phyloP scores from a whole-genome alignment of 2,329 filamentous ascomycete genomes.

The Trichoderma oligosporum region DNA sequence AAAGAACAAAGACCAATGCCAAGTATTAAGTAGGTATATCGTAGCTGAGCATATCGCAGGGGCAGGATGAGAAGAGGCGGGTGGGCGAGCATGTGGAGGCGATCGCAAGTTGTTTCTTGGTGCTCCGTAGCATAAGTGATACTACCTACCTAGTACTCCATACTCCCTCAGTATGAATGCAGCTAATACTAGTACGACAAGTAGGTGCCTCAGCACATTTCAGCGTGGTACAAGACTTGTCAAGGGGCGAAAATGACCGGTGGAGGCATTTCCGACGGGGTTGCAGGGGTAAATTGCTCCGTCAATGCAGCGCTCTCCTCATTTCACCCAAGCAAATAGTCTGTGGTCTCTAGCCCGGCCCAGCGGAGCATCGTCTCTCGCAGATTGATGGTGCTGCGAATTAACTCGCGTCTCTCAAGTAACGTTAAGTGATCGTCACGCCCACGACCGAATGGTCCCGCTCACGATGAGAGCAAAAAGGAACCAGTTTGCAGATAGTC shows the following conservation, averaged over 20 bases:
- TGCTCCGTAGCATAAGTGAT: too few relatives aligned
- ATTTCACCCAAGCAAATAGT: background rate
- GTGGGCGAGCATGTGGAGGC: constrained; percentile 4
- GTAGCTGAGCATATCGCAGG: too few relatives aligned
- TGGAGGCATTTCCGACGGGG: constrained; percentile 10
- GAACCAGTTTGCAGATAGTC: background rate
- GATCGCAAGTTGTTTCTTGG: background rate
- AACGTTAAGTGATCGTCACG: constrained; percentile 14
- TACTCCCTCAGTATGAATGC: too few relatives aligned
- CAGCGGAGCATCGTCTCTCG: background rate
- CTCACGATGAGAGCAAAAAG: background rate
- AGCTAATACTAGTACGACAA: too few relatives aligned
- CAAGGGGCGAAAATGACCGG: constrained; percentile 5
- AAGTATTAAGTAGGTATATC: too few relatives aligned
- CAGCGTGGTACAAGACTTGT: background rate
- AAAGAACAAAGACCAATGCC: background rate
- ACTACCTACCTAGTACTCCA: too few relatives aligned
- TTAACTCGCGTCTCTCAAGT: background rate
- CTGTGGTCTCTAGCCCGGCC: background rate
- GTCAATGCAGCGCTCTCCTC: constrained; percentile 3
- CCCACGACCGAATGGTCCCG: constrained; percentile 1
- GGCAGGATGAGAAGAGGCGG: background rate
- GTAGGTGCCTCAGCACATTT: background rate
- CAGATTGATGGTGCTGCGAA: background rate
- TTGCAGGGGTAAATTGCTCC: constrained; percentile 3